Evolutionary conservation across 768 basidiomycete genomes (phyloP), one percentile per base, ranked within the genome.

Genomic region (Suillus luteus): DNA sequence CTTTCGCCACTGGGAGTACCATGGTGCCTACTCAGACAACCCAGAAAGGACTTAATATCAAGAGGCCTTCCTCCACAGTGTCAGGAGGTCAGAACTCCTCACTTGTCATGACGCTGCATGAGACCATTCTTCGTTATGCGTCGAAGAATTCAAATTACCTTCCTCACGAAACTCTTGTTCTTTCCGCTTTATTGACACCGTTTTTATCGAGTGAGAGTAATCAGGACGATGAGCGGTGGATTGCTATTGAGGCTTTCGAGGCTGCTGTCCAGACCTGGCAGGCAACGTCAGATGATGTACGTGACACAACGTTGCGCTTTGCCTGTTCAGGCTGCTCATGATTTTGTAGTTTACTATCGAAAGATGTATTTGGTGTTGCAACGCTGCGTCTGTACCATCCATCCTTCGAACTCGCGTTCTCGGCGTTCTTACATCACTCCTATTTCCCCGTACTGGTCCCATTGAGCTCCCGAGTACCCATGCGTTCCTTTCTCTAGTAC

Each of bases 341-440:
- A 4, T 15, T 33, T 66, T 79, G 78, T 70, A 82, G 67, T 77
- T 74, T 27, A 83, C 81, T 60, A 77, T 88, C 11, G 85, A 86
- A 64, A 84, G 90, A 31, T 85, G 82, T 67, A 65, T 88, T 37
- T 93, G 91, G 91, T 91, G 89, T 69, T 85, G 86, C 67, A 84
- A 83, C 66, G 88, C 88, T 10, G 85, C 85, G 1, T 73, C 79
- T 8, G 78, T 78, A 46, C 66, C 76, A 8, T 78, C 81, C 9
- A 67, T 68, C 19, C 74, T 82, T 57, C 81, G 86, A 19, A 78
- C 80, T 10, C 81, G 85, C 24, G 77, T 89, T 31, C 67, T 91
- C 19, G 78, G 78, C 11, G 74, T 76, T 11, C 76, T 92, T 4
- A 81, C 82, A 66, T 71, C 79, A 68, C 69, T 84, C 70, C 62